Base-by-base conservation (phyloP, 2,329 filamentous ascomycete species). In the Alternaria panax region DNA sequence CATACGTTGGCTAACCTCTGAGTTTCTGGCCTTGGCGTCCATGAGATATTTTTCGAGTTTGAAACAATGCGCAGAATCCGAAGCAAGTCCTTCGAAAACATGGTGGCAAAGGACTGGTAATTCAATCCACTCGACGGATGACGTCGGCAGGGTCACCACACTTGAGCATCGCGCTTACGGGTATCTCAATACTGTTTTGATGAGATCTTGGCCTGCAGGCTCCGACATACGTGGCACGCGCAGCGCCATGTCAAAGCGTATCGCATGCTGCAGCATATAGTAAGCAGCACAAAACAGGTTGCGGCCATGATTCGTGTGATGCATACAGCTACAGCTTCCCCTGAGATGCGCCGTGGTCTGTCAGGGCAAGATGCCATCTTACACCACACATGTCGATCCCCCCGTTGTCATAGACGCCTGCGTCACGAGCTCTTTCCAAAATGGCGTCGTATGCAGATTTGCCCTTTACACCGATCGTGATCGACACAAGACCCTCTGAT, bases 391-490 rank as follows among this genome's bases (percentile, higher is more conserved):
- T 78, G 20, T 76, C 66, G 25, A 79, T 67, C 62, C 68, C 76
- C 5, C 73, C 73, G 41, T 76, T 68, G 3, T 69, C 66, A 45
- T 61, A 74, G 16, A 78, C 57, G 0, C 74, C 78, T 25, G 71
- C 67, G 38, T 69, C 51, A 11, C 64, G 69, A 16, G 75, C 78
- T 47, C 72, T 70, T 24, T 73, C 61, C 24, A 77, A 57, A 24
- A 80, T 77, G 6, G 57, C 71, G 2, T 75, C 66, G 8, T 79
- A 64, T 12, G 67, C 66, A 1, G 72, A 65, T 56, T 68, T 73
- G 22, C 74, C 77, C 45, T 73, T 69, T 24, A 82, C 78, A 7
- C 74, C 75, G 24, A 82, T 72, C 0, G 74, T 78, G 18, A 82
- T 74, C 32, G 76, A 77, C 16, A 74, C 68, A 7, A 82, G 59